Percentiles rank a stretch among this genome's conserved stretches.
Conservation (phyloP, 176 grass and related monocot species). For the Leersia perrieri region DNA sequence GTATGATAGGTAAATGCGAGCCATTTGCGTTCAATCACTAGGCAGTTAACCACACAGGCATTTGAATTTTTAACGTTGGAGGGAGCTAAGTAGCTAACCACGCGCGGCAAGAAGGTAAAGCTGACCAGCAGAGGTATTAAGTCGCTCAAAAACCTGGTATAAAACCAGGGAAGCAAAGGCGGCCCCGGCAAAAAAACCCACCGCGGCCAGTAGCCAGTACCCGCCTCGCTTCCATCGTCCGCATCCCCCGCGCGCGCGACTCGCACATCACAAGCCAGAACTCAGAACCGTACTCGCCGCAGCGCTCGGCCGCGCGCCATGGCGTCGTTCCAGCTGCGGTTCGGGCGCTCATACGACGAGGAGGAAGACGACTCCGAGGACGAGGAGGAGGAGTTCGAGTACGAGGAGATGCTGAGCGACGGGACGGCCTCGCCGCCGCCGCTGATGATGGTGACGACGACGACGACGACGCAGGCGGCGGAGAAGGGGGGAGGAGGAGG, state of each 20-base stretch:
- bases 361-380: slow-evolving; percentile 44
- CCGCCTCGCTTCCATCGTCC: not conserved
- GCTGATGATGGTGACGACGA: too few relatives aligned
- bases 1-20: too few relatives aligned
- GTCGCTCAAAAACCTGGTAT: slow-evolving; percentile 29
- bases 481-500: slow-evolving; percentile 32
- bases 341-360: slow-evolving; percentile 52
- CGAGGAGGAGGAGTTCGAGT: slow-evolving; percentile 45
- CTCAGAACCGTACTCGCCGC: not conserved
- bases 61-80: not conserved
- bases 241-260: slow-evolving; percentile 2
- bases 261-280: too few relatives aligned
- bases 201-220: slow-evolving; percentile 6
- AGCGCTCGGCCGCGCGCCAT: slow-evolving; percentile 30
- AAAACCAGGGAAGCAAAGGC: slow-evolving; percentile 21
- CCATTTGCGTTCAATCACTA: too few relatives aligned
- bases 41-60: not conserved
- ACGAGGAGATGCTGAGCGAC: slow-evolving; percentile 52
- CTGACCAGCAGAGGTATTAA: not conserved
- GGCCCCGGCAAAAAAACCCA: slow-evolving; percentile 9
- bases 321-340: slow-evolving; percentile 69
- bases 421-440: slow-evolving; percentile 59
- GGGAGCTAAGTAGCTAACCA: slow-evolving; percentile 33
- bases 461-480: not conserved
- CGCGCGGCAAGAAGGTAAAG: not conserved